These are phyloP conservation scores for Brassica balearica DNA, from an alignment of 441 rosid species.

Conservation along the genomic window DNA sequence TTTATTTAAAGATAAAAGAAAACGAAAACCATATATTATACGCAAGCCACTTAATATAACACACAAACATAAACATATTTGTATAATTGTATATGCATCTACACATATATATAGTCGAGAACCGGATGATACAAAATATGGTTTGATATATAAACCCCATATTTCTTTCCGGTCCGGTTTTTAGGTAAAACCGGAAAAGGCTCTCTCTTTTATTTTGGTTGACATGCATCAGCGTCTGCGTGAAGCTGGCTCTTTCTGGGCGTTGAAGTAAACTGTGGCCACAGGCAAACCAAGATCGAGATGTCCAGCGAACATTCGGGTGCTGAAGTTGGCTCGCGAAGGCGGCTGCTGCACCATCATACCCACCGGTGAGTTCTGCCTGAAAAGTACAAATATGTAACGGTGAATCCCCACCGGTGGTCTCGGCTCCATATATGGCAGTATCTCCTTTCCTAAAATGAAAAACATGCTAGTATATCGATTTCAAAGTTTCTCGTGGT, in stretches of 20 bases:
- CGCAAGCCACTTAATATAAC: not conserved
- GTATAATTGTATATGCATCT: constrained; percentile 26
- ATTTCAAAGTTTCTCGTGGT: not conserved
- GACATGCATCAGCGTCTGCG: constrained; percentile 59
- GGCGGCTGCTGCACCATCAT: constrained; percentile 64
- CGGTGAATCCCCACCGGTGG: constrained; percentile 95
- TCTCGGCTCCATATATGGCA: constrained; percentile 69
- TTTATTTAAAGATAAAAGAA: not conserved
- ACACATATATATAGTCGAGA: constrained; percentile 27
- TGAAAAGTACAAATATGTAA: constrained; percentile 70
- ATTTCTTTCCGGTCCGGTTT: constrained; percentile 20
- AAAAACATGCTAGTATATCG: not conserved
- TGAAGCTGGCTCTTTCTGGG: constrained; percentile 83
- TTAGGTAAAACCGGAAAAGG: not conserved
- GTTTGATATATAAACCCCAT: constrained; percentile 36
- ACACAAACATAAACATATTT: not conserved
- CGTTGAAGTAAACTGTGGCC: constrained; percentile 78
- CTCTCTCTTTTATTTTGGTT: not conserved
- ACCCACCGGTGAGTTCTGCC: constrained; percentile 71
- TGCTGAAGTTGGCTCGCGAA: constrained; percentile 71
- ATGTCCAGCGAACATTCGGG: constrained; percentile 66
- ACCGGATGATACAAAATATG: constrained; percentile 34
- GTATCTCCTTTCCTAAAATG: constrained; percentile 68
- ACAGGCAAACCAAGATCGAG: constrained; percentile 76
- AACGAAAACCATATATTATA: constrained; percentile 32